phyloP scores from a whole-genome alignment of 73 alveolate genomes.

The Halteria grandinella region DNA sequence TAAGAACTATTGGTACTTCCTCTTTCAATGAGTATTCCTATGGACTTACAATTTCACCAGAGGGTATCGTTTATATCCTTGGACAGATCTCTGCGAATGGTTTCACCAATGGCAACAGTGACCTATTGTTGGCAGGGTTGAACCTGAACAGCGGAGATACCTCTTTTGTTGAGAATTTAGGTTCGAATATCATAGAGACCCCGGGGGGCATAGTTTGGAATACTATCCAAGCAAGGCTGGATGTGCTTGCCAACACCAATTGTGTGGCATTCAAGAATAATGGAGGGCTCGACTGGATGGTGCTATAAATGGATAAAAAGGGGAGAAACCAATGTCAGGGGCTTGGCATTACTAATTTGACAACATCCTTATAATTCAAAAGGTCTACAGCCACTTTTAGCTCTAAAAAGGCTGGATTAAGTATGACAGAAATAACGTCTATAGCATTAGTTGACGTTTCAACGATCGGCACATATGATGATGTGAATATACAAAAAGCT shows the following conservation, averaged over 20 bases:
- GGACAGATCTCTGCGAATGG: constrained; percentile 7
- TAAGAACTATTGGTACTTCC: constrained; percentile 25
- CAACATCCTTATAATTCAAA: constrained; percentile 1
- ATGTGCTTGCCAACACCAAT: constrained; percentile 5
- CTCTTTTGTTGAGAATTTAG: constrained; percentile 9
- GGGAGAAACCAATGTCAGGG: constrained; percentile 23
- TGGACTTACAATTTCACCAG: neutral
- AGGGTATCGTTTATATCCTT: constrained; percentile 1
- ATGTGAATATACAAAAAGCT: too few relatives aligned
- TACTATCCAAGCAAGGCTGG: neutral
- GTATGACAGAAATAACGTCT: constrained; percentile 4
- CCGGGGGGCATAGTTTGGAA: constrained; percentile 7
- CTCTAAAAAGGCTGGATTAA: neutral
- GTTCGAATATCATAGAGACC: constrained; percentile 15
- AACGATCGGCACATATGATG: constrained; percentile 2
- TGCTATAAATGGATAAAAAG: neutral
- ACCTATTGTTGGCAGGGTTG: neutral
- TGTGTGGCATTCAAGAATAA: constrained; percentile 4
- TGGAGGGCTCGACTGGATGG: constrained; percentile 37
- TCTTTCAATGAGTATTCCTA: constrained; percentile 16
- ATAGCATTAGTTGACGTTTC: neutral
- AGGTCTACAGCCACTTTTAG: constrained; percentile 10
- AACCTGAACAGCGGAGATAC: constrained; percentile 5
- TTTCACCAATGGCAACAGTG: constrained; percentile 24
- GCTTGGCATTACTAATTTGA: neutral